A percentile compares a stretch with the other conserved stretches of the same genome.
These are phyloP conservation scores for Globisporangium megalacanthum DNA, from an alignment of 352 stramenopile genomes.

Conservation along the genomic window DNA sequence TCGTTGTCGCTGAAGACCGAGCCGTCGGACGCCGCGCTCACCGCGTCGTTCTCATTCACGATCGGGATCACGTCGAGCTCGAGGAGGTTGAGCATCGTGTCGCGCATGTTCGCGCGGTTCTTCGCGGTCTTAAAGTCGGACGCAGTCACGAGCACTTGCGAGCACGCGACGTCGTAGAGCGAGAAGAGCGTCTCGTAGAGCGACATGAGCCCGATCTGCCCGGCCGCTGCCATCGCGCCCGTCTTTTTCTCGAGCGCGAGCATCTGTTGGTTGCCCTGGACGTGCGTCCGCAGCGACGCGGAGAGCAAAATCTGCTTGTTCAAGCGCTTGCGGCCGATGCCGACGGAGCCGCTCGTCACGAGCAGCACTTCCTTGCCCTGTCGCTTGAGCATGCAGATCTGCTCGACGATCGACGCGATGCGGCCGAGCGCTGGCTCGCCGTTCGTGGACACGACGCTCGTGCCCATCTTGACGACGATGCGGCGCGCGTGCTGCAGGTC, in stretches of 20 bases:
- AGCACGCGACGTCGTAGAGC: constrained; percentile 93
- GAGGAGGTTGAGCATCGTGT: constrained; percentile 91
- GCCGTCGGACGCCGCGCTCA: constrained; percentile 76
- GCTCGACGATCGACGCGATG: constrained; percentile 90
- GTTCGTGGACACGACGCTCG: constrained; percentile 92
- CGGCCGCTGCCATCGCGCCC: constrained; percentile 85
- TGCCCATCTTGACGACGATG: constrained; percentile 96
- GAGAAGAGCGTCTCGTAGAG: constrained; percentile 96
- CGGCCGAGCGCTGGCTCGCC: constrained; percentile 89
- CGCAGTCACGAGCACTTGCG: constrained; percentile 85
- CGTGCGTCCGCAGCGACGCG: constrained; percentile 79
- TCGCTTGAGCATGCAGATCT: constrained; percentile 91
- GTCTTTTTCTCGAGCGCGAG: constrained; percentile 87
- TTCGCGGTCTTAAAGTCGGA: constrained; percentile 82
- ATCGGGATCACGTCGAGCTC: constrained; percentile 97
- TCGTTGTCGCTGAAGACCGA: constrained; percentile 97
- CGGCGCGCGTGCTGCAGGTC: constrained; percentile 78
- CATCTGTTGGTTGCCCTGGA: constrained; percentile 88
- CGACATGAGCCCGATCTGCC: constrained; percentile 97
- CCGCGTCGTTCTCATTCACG: constrained; percentile 99
- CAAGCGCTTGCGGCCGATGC: constrained; percentile 90
- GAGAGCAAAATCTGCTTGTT: constrained; percentile 93
- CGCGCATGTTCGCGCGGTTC: constrained; percentile 79
- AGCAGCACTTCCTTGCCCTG: constrained; percentile 87
- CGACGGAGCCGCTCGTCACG: constrained; percentile 90